A percentile compares a stretch with the other conserved stretches of the same genome.
phyloP scores from a whole-genome alignment of 163 green algal genomes.

The Chlorella variabilis region DNA sequence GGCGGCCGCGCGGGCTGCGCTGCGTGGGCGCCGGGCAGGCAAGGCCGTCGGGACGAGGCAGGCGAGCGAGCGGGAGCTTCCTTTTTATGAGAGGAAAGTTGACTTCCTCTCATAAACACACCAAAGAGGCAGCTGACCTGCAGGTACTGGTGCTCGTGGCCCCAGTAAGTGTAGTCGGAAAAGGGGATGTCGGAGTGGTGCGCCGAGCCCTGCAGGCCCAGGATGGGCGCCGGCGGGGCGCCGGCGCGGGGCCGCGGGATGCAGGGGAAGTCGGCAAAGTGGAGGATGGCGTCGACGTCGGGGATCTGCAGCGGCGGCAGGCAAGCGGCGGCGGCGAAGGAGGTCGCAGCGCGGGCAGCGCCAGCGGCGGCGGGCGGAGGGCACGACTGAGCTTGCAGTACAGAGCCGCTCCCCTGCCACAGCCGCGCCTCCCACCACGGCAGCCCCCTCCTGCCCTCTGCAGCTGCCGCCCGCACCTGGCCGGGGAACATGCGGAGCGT shows the following conservation, averaged over 20 bases:
- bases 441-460: too few relatives aligned
- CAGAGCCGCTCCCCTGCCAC: too few relatives aligned
- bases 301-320: conserved; percentile 45
- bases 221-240: conserved; percentile 31
- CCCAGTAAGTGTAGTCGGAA: conserved; percentile 61
- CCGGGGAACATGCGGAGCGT: conserved; percentile 49
- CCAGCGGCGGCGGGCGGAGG: neutral
- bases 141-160: conserved; percentile 55
- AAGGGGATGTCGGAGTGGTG: conserved; percentile 49
- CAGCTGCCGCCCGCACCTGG: conserved; percentile 47
- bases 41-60: too few relatives aligned
- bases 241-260: neutral
- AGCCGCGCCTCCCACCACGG: too few relatives aligned
- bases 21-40: too few relatives aligned
- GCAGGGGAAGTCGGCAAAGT: conserved; percentile 59
- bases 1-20: too few relatives aligned
- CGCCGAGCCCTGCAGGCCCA: conserved; percentile 49
- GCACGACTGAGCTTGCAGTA: too few relatives aligned
- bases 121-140: neutral
- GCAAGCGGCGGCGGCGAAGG: neutral
- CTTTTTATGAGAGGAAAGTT: too few relatives aligned
- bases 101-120: too few relatives aligned
- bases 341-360: neutral
- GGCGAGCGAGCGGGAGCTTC: too few relatives aligned
- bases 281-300: conserved; percentile 56